phyloP scores from a whole-genome alignment of 2,329 filamentous ascomycete species.

The Fusarium pilosicola region DNA sequence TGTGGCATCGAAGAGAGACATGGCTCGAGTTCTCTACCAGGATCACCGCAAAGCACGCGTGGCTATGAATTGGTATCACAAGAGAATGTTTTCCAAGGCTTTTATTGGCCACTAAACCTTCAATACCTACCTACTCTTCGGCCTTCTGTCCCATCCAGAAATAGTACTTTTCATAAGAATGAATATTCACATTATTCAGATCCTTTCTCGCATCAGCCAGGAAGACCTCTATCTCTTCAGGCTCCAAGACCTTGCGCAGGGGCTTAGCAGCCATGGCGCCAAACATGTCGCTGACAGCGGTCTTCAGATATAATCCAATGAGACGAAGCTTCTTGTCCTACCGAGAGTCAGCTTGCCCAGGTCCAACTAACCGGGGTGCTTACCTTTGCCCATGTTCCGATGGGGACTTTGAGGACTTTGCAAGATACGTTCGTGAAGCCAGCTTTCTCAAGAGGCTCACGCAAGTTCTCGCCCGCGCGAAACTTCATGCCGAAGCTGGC shows the following conservation, averaged over 20 bases:
- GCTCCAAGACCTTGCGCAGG: conserved; percentile 25
- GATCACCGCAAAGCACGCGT: background rate
- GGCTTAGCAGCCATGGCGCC: conserved; percentile 41
- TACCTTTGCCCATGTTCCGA: conserved; percentile 38
- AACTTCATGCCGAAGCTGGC: conserved; percentile 50
- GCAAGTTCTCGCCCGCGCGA: conserved; percentile 28
- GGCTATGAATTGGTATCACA: accelerated
- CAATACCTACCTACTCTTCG: background rate
- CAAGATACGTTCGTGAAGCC: conserved; percentile 34
- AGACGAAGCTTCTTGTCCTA: conserved; percentile 38
- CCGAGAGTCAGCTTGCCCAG: background rate
- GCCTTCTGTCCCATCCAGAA: conserved; percentile 41
- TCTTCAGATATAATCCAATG: conserved; percentile 29
- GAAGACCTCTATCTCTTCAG: conserved; percentile 33
- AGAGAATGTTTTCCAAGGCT: accelerated
- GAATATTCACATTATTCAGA: conserved; percentile 16
- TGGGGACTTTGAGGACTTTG: conserved; percentile 35
- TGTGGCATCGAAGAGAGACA: accelerated
- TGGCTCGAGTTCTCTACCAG: accelerated
- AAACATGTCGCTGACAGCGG: conserved; percentile 37
- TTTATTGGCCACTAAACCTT: too few relatives aligned
- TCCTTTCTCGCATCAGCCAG: conserved; percentile 29
- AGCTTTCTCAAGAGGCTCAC: conserved; percentile 17
- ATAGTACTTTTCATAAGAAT: conserved; percentile 41
- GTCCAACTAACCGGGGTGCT: accelerated